phyloP scores from a whole-genome alignment of 2,329 filamentous ascomycete species.

The Polychaeton citri region DNA sequence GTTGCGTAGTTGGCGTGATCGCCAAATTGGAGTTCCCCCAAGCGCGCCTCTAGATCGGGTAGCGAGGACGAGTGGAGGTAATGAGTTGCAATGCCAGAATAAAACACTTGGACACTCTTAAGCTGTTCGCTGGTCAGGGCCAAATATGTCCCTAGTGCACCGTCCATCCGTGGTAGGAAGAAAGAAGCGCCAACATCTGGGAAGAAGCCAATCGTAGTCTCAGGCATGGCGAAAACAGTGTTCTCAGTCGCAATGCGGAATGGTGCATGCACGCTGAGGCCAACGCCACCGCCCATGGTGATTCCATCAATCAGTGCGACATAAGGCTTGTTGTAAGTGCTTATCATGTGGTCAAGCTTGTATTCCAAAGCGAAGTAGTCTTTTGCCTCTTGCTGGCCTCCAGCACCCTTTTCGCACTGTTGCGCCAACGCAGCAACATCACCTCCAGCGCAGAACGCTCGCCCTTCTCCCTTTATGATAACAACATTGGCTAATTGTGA shows the following conservation, averaged over 20 bases:
- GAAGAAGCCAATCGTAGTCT: conserved; percentile 97
- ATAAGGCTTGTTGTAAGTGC: conserved; percentile 85
- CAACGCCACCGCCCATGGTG: conserved; percentile 96
- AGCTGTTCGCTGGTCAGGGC: conserved; percentile 80
- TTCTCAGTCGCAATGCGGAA: conserved; percentile 94
- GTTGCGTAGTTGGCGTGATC: conserved; percentile 54
- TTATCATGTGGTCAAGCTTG: conserved; percentile 86
- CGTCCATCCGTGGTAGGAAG: conserved; percentile 83
- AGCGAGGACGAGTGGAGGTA: conserved; percentile 87
- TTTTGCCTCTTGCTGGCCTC: conserved; percentile 61
- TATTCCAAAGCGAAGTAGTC: conserved; percentile 95
- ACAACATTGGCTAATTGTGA: conserved; percentile 88
- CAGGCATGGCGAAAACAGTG: conserved; percentile 95
- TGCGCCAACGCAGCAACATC: conserved; percentile 71
- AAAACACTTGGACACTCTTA: conserved; percentile 67
- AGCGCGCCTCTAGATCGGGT: conserved; percentile 64
- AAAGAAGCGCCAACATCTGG: conserved; percentile 95
- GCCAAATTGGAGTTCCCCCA: conserved; percentile 78
- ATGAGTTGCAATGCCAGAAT: conserved; percentile 78
- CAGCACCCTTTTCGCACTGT: conserved; percentile 52
- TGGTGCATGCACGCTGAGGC: conserved; percentile 84
- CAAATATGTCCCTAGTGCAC: conserved; percentile 77
- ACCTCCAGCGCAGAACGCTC: conserved; percentile 84
- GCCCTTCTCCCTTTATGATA: conserved; percentile 79
- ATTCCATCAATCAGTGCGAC: conserved; percentile 94